phyloP scores from a whole-genome alignment of 2,329 filamentous ascomycete genomes.

The Catunica adiposa region DNA sequence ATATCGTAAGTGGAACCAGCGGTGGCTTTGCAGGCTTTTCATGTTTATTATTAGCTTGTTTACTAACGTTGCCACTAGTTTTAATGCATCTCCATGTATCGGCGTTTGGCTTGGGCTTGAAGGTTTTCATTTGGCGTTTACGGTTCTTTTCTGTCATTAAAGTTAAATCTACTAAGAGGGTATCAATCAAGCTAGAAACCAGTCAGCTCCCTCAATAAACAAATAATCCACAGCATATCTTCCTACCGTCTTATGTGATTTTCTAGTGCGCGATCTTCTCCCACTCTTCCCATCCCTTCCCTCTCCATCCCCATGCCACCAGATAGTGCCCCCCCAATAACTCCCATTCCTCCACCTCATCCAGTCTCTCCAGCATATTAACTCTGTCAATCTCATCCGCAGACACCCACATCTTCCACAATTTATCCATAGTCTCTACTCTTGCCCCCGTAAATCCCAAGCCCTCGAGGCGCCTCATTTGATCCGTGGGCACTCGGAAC shows the following conservation, averaged over 20 bases:
- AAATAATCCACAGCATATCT: neutral
- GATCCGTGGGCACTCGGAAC: constrained; percentile 52
- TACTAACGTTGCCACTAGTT: neutral
- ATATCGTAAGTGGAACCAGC: constrained; percentile 31
- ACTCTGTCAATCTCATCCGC: constrained; percentile 61
- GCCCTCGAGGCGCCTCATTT: constrained; percentile 47
- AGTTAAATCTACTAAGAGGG: neutral
- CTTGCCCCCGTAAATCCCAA: constrained; percentile 43
- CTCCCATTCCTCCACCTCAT: constrained; percentile 91
- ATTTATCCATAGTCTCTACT: constrained; percentile 32
- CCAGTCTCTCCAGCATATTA: constrained; percentile 65
- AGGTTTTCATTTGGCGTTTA: neutral
- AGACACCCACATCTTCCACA: constrained; percentile 63
- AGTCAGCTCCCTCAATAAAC: neutral
- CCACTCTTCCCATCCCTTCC: constrained; percentile 23
- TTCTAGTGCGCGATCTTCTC: neutral
- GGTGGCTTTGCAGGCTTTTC: neutral
- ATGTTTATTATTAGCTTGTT: neutral
- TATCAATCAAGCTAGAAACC: neutral
- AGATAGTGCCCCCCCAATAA: constrained; percentile 79
- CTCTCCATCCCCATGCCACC: constrained; percentile 73
- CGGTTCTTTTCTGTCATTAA: neutral
- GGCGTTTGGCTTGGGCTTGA: no score
- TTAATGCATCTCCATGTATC: no score
- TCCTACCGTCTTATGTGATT: neutral